phyloP scores from a whole-genome alignment of 345 rosid genomes.

The Heritiera fomes region DNA sequence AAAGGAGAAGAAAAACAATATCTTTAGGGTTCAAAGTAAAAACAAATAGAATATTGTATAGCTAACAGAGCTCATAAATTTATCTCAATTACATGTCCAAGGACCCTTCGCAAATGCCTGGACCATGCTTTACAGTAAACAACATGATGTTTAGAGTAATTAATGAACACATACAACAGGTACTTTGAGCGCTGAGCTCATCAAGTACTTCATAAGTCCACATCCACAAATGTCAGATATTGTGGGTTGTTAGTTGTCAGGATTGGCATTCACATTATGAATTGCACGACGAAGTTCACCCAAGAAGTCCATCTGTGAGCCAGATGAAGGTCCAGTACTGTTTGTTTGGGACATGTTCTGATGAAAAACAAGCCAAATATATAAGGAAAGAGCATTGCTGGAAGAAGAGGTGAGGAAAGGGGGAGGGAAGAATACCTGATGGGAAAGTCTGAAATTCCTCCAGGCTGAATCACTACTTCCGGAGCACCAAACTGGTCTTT shows the following conservation, averaged over 20 bases:
- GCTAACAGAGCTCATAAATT: not conserved
- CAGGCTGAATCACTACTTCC: slow-evolving; percentile 52
- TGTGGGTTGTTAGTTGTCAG: slow-evolving; percentile 28
- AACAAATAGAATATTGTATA: not conserved
- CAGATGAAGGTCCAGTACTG: slow-evolving; percentile 36
- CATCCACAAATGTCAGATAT: not conserved
- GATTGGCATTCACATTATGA: slow-evolving; percentile 31
- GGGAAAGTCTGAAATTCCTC: slow-evolving; percentile 58
- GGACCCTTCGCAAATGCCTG: not conserved
- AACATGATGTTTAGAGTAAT: slow-evolving; percentile 15
- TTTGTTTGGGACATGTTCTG: slow-evolving; percentile 43
- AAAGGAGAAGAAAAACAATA: not conserved
- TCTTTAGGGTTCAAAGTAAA: not conserved
- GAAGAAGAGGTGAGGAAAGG: not conserved
- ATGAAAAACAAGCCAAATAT: slow-evolving; percentile 16
- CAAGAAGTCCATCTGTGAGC: slow-evolving; percentile 56
- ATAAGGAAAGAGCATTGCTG: not conserved
- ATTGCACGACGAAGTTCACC: slow-evolving; percentile 57
- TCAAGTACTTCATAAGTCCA: slow-evolving; percentile 12
- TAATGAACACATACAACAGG: slow-evolving; percentile 26
- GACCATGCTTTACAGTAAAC: slow-evolving; percentile 14
- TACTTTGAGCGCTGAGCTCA: slow-evolving; percentile 10
- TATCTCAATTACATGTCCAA: slow-evolving; percentile 9
- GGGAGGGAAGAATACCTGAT: slow-evolving; percentile 47
- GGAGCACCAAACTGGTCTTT: slow-evolving; percentile 59